A percentile compares a stretch with the other conserved stretches of the same genome.
phyloP scores from a whole-genome alignment of 495 filamentous ascomycete genomes.

The Aspergillus affinis region DNA sequence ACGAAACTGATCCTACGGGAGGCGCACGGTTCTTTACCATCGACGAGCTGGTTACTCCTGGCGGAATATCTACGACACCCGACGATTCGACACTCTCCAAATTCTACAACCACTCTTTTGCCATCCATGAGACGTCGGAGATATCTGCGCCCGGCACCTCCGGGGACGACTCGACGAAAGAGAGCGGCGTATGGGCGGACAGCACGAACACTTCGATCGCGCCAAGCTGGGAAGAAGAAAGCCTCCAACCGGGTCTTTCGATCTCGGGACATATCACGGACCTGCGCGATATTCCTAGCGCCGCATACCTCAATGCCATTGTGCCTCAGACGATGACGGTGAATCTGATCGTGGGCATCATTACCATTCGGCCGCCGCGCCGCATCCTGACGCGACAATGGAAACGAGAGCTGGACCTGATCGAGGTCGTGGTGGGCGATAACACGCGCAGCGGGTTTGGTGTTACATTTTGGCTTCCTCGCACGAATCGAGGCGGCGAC shows the following conservation, averaged over 20 bases:
- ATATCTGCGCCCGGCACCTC: constrained; percentile 23
- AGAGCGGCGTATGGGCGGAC: constrained; percentile 27
- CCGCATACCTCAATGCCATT: constrained; percentile 65
- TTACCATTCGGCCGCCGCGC: constrained; percentile 67
- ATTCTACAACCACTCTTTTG: constrained; percentile 74
- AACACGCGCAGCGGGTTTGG: constrained; percentile 80
- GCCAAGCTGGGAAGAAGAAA: constrained; percentile 18
- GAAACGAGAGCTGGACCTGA: constrained; percentile 55
- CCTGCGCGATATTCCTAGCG: constrained; percentile 69
- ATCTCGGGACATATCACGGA: constrained; percentile 50
- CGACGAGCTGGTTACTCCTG: constrained; percentile 33
- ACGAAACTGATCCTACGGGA: constrained; percentile 13
- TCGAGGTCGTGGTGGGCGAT: constrained; percentile 82
- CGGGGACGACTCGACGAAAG: constrained; percentile 24
- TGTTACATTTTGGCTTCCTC: constrained; percentile 77
- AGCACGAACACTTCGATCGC: constrained; percentile 25
- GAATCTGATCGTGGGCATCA: constrained; percentile 75
- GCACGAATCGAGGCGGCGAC: constrained; percentile 24
- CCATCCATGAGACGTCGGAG: constrained; percentile 53
- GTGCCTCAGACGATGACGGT: constrained; percentile 76
- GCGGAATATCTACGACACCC: constrained; percentile 19
- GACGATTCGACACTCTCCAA: constrained; percentile 51
- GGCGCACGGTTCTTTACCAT: constrained; percentile 52
- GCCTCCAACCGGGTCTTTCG: constrained; percentile 13
- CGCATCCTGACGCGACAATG: constrained; percentile 52